A percentile compares a stretch with the other conserved stretches of the same genome.
Conservation (phyloP, 129 eudicot species). For the Escallonia herrerae region DNA sequence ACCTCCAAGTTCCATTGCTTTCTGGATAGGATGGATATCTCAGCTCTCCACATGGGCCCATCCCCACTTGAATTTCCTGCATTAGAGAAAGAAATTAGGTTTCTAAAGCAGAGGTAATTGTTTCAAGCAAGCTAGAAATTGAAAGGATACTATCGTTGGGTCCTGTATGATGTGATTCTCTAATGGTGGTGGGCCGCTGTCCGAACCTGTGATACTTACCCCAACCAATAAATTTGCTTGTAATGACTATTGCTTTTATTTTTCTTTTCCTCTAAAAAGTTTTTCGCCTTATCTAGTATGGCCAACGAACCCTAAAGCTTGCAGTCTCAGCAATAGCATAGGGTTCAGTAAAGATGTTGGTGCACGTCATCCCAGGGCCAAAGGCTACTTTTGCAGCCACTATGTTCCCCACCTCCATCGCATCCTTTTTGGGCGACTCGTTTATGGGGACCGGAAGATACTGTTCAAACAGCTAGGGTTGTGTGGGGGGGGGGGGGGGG, state of each 20-base stretch:
- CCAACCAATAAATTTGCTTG: background rate
- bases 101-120: conserved; percentile 2
- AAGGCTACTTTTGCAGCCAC: no score
- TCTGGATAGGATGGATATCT: conserved; percentile 99
- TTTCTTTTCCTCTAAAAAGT: background rate
- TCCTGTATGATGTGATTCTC: background rate
- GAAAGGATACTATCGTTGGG: conserved; percentile 6
- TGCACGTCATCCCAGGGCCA: no score
- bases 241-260: background rate
- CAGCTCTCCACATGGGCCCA: conserved; percentile 99
- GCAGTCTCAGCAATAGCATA: background rate
- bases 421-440: no score
- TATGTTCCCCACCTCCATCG: no score
- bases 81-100: conserved; percentile 2
- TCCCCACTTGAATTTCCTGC: conserved; percentile 96
- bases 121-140: background rate
- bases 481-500: no score
- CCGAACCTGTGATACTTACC: background rate
- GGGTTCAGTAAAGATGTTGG: no score
- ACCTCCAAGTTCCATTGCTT: conserved; percentile 97
- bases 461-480: no score
- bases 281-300: no score
- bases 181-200: background rate
- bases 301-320: no score
- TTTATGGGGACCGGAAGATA: no score